Base-by-base conservation (phyloP, 139 green algal genomes). In the Diplosphaera chodatii region DNA sequence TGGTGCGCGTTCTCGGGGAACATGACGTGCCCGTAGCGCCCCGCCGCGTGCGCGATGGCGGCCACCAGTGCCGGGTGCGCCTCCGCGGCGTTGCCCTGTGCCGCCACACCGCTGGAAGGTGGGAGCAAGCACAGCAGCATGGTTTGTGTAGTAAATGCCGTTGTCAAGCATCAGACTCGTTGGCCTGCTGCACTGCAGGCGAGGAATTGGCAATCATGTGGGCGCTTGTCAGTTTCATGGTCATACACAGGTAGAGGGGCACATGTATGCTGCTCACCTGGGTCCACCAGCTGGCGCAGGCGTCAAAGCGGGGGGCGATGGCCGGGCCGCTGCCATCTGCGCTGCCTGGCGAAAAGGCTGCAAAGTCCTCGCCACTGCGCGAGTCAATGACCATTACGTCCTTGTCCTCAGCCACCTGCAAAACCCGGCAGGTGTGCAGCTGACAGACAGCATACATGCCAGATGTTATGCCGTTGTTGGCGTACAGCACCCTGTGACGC, bases 281-380 rank as follows among this genome's bases (percentile, higher is more conserved):
- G 0, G 95, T 99, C 95, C 95, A 99, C 95, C 95, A 99, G 78
- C 90, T 97, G 34, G 88, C 89, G 66, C 86, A 93, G 20, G 77
- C 94, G 81, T 99, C 95, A 69, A 96, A 96, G 64, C 88, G 33
- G 31, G 77, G 70, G 1, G 74, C 40, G 40, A 93, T 59, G 16
- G 69, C 40, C n/a, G 74, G 30, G 62, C 37, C 13, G 30, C 63
- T 30, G 27, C 10, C 66, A 20, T 63, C n/a, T 2, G 33, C 2
- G 34, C 33, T 27, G 32, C 55, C 65, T 3, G 68, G 65, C 21
- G 75, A 20, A 64, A 86, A 84, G 4, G 91, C 83, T 0, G 76
- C 78, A 73, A 95, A 94, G 41, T 83, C 64, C 40, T 97, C 92
- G 0, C 93, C 94, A 31, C 77, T 87, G 18, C 94, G 80, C 6